Conservation (phyloP, 2,329 filamentous ascomycete species). For the Rutstroemia sydowiana region DNA sequence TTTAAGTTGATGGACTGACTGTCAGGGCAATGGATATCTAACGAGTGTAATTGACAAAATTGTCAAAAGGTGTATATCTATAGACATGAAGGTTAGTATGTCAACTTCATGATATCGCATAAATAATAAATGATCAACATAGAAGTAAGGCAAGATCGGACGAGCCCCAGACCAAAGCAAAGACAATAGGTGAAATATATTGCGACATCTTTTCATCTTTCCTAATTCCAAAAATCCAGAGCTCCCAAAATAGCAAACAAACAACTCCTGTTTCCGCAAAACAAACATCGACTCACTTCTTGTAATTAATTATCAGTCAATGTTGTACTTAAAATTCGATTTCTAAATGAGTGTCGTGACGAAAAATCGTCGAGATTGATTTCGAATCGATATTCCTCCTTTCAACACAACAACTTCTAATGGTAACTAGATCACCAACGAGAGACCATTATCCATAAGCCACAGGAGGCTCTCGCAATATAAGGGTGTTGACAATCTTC, state of each 20-base stretch:
- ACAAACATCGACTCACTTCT: slow-evolving; percentile 24
- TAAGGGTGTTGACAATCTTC: slow-evolving; percentile 12
- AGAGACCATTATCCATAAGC: slow-evolving; percentile 28
- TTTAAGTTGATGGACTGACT: slow-evolving; percentile 31
- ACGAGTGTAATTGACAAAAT: slow-evolving; percentile 55
- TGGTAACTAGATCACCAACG: slow-evolving; percentile 23
- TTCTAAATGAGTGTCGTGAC: slow-evolving; percentile 32
- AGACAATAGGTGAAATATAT: slow-evolving; percentile 21
- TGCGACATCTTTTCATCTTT: too few species aligned
- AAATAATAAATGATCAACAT: slow-evolving; percentile 26
- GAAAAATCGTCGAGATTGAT: slow-evolving; percentile 26
- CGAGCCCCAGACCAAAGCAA: slow-evolving; percentile 9
- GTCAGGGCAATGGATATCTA: slow-evolving; percentile 41
- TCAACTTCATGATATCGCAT: slow-evolving; percentile 12
- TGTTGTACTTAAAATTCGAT: slow-evolving; percentile 16
- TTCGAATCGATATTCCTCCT: slow-evolving; percentile 12
- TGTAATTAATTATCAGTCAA: slow-evolving; percentile 2
- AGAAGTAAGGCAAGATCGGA: not conserved
- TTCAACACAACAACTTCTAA: slow-evolving; percentile 16
- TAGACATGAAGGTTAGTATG: slow-evolving; percentile 20
- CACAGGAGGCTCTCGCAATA: slow-evolving; percentile 26
- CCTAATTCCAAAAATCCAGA: not conserved
- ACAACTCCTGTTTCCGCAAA: not conserved
- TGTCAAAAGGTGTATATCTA: slow-evolving; percentile 43
- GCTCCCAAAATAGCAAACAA: too few species aligned